These are phyloP conservation scores for Perkinsela sp. DNA, from an alignment of 208 protist species.

Conservation along the genomic window DNA sequence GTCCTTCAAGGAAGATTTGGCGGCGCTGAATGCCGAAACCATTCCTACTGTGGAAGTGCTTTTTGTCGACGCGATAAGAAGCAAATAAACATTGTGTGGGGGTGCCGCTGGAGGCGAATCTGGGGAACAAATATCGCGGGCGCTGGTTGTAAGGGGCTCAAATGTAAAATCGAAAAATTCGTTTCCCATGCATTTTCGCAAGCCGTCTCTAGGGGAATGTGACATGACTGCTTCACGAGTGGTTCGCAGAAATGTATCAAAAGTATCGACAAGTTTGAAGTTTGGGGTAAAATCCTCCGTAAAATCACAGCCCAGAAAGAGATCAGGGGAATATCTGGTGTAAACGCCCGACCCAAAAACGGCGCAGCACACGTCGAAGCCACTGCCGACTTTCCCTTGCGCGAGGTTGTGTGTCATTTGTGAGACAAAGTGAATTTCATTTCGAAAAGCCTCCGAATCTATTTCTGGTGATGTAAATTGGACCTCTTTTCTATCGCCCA, in stretches of 20 bases:
- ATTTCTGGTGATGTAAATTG: background rate
- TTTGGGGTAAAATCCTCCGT: background rate
- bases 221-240: no score
- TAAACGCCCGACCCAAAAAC: conserved; percentile 71
- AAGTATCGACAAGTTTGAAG: conserved; percentile 1
- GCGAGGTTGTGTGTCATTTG: conserved; percentile 72
- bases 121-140: background rate
- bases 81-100: conserved; percentile 1
- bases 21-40: background rate
- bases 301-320: background rate
- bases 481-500: background rate
- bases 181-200: no score
- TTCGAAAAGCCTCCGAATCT: background rate
- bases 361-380: conserved; percentile 81
- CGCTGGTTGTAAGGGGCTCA: background rate
- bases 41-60: background rate
- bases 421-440: conserved; percentile 58
- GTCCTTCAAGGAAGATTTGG: background rate
- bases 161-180: background rate
- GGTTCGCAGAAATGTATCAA: background rate
- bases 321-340: conserved; percentile 30
- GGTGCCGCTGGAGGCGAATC: background rate
- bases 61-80: background rate
- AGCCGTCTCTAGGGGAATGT: no score
- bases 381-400: conserved; percentile 81